Evolutionary conservation across 768 basidiomycete genomes (phyloP), one percentile per base, ranked within the genome.

Genomic region (Cyathus striatus): DNA sequence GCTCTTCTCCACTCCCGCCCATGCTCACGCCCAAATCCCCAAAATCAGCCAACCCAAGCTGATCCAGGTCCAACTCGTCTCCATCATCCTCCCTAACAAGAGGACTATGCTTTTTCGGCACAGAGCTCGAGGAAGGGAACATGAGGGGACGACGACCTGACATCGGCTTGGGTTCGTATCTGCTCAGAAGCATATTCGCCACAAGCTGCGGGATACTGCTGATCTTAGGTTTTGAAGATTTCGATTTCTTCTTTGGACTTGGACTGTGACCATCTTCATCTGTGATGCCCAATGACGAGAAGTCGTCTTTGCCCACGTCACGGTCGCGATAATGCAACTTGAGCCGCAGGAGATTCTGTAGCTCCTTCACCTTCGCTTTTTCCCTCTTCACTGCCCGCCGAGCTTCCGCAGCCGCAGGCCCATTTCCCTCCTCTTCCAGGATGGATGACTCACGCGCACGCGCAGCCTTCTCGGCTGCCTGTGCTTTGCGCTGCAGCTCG

Each of bases 341-440:
- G 47, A 83, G 55, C 51, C 77, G 66, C 48, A 84, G 58, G 46
- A 83, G 62, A 24, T 75, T 65, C 6, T 72, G 69, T 9, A 83
- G 60, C 63, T 84, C 82, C 47, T 72, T 69, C 18, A 69, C 67
- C 30, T 72, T 63, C 58, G 80, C 81, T 51, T 73, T 73, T 51
- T 77, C 74, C 39, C 65, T 61, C 57, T 76, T 78, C 48, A 73
- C 61, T 49, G 43, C 55, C 47, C 63, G 69, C 49, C 69, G 60
- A 41, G 70, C 72, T 50, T 73, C 76, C 46, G 62, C 62, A 24
- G 65, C 63, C 44, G 56, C 50, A 45, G 63, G 61, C 46, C 64
- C 62, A 53, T 63, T 61, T 23, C 36, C 45, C n/a, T 61, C 61
- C 41, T 66, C 61, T 38, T 54, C 60, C n/a, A n/a, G n/a, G n/a